Evolutionary conservation across 2,329 filamentous ascomycete genomes (phyloP), one percentile per base, ranked within the genome.

Genomic region (Trichoderma koningiopsis): DNA sequence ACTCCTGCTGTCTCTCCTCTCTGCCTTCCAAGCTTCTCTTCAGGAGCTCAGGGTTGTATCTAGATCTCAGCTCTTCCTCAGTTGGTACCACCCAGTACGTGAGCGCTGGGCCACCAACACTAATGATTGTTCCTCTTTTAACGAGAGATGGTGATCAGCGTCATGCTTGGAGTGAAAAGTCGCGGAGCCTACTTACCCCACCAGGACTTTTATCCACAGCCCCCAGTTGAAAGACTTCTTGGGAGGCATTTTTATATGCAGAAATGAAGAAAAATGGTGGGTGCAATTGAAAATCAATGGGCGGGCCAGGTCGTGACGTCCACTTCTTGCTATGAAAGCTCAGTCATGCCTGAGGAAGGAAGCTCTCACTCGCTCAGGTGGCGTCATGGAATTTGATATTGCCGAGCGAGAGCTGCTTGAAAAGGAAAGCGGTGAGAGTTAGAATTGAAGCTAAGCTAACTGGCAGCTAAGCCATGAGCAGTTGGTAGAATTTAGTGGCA

Each of bases 11-110:
- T 70, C 88, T 87, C 78, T 91, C 88, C 69, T 91, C 85, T 22
- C 93, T 88, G 70, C 90, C 88, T 79, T 94, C 94, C n/a, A 97
- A 83, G 71, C 92, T 94, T 76, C 92, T 88, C 79, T 92, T 92
- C 78, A 96, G 92, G n/a, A 99, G 87, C 40, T 98, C 96, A 0
- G 95, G 95, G 80, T 95, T 98, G 83, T 98, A 98, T 80, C 87
- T 89, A 83, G 93, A 85, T 84, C 96, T 94, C 53, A 99, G 86
- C 82, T 98, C 94, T 80, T 97, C 96, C 75, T 97, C 94, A 14
- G 92, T 91, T 2, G 96, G 96, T 57, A 87, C 87, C 58, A 96
- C 83, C 79, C 89, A 97, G 81, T 90, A 88, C 55, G 95, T 91
- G 65, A 98, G 83, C 19, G 91, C 91, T 29, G 96, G 96, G 4